A percentile compares a stretch with the other conserved stretches of the same genome.
These are phyloP conservation scores for Crithidia expoeki DNA, from an alignment of 208 protist genomes.

Conservation along the genomic window DNA sequence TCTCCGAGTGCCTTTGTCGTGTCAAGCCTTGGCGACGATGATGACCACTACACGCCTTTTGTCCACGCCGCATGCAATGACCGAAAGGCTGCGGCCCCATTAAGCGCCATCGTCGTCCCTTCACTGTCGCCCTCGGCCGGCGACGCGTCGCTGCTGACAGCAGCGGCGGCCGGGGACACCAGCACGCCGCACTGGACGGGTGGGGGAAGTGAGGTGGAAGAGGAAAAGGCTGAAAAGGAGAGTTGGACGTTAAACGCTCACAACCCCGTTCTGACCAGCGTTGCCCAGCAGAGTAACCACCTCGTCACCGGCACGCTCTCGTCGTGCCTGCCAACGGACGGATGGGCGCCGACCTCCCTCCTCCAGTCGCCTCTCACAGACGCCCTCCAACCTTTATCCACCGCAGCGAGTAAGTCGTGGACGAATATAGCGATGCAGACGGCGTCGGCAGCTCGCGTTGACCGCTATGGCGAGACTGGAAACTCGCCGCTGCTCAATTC, in stretches of 20 bases:
- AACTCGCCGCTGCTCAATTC: neutral
- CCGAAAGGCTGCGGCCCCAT: neutral
- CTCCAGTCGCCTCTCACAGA: constrained; percentile 6
- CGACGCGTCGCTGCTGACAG: neutral
- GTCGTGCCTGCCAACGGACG: neutral
- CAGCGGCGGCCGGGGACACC: neutral
- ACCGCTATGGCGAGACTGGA: constrained; percentile 4
- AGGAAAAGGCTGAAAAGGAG: neutral
- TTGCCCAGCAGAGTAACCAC: neutral
- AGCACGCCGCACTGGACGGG: constrained; percentile 1
- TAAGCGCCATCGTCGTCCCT: neutral
- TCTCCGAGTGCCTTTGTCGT: neutral
- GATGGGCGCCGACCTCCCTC: constrained; percentile 3
- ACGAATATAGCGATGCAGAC: neutral
- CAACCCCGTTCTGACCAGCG: neutral
- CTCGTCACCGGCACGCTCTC: neutral
- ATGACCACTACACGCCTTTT: neutral
- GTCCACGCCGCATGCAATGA: neutral
- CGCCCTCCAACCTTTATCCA: neutral
- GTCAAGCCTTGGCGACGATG: neutral
- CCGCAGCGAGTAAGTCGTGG: neutral
- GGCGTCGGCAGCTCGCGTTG: neutral
- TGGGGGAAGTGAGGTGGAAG: neutral
- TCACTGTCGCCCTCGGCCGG: neutral
- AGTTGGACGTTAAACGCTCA: neutral